Evolutionary conservation across 306 rosid species (phyloP), one percentile per base, ranked within the genome.

Genomic region (Parietaria judaica): DNA sequence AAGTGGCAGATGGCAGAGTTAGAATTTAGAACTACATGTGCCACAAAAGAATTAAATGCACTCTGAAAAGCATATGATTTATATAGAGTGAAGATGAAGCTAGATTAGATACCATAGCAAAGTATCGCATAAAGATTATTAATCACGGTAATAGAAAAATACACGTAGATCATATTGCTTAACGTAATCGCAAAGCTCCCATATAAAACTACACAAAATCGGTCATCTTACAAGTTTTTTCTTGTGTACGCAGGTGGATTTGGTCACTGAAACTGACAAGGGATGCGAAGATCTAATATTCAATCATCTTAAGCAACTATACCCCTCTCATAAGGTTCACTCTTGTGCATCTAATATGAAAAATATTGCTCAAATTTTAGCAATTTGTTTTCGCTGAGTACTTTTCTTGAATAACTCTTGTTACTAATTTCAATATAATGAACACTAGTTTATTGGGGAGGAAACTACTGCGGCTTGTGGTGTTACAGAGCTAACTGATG

Each of bases 211-310:
- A 41, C 6, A 41, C 7, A 41, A 41, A 41, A 41, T 41, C 45
- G 9, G 6, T 5, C 3, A 41, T 41, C 46, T 50, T 39, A 10
- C 31, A 7, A 23, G 5, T 54, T 57, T 51, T 49, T 72, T 58
- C n/a, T 58, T 76, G 70, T 64, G 73, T 63, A 70, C 65, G 59
- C 74, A 88, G 99, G 97, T 88, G 68, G 99, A 92, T 81, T 82
- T 92, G 87, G 99, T 88, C 65, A 92, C 99, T 3, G 99, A 84
- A 81, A 88, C 99, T 70, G 99, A 92, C 66, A 92, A 92, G 86
- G 97, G 94, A 36, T 88, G 97, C 60, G 99, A 92, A 74, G 96
- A 84, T 44, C 83, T 88, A 75, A 88, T 92, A 53, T 86, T 92
- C 34, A 86, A 75, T 63, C 81, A 86, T 72, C 99, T 92, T 74